Conservation (phyloP, 352 stramenopile species). For the Globisporangium emineosum region DNA sequence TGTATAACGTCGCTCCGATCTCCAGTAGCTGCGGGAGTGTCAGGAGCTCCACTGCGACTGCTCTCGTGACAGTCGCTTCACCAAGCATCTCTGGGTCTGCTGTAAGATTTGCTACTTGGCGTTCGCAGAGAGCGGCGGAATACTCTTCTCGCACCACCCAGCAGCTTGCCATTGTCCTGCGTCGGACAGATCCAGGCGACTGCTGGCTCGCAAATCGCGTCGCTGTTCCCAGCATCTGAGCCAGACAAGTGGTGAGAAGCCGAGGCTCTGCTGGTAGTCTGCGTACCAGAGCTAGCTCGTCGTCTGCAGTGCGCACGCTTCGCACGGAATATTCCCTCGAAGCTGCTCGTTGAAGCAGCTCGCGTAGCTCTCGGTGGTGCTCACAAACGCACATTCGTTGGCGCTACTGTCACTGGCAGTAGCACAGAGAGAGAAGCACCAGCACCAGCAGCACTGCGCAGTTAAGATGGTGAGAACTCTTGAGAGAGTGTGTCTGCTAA, state of each 20-base stretch:
- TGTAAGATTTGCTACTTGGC: not conserved
- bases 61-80: not conserved
- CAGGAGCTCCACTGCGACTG: not conserved
- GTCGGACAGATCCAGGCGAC: conserved; percentile 19
- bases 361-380: not conserved
- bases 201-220: conserved; percentile 16
- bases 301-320: not conserved
- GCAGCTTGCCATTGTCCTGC: conserved; percentile 13
- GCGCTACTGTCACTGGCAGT: not conserved
- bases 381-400: conserved; percentile 11
- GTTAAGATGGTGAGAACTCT: too few species aligned
- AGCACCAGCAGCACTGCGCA: not conserved
- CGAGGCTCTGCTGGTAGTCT: conserved; percentile 3
- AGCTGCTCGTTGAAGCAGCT: conserved; percentile 12
- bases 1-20: conserved; percentile 13
- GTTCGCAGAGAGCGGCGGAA: conserved; percentile 12
- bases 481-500: too few species aligned
- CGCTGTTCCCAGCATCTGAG: not conserved
- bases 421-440: not conserved
- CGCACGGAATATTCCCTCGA: not conserved
- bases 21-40: conserved; percentile 7
- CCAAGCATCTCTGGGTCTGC: not conserved
- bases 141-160: conserved; percentile 15
- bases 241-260: not conserved
- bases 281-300: conserved; percentile 12